phyloP scores from a whole-genome alignment of 2,329 filamentous ascomycete species.

The Septoria linicola region DNA sequence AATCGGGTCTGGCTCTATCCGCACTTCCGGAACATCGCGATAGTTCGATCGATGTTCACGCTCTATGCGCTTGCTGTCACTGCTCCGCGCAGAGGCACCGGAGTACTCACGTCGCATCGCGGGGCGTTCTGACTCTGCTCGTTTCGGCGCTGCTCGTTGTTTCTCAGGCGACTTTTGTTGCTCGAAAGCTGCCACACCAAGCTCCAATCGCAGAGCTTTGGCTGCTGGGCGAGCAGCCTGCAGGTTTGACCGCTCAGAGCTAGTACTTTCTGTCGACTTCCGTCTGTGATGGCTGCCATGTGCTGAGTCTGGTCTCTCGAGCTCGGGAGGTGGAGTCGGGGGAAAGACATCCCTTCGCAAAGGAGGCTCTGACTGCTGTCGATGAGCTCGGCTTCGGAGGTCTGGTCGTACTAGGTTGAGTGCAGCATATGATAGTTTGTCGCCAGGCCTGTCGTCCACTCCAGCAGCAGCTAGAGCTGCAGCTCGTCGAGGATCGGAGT shows the following conservation, averaged over 20 bases:
- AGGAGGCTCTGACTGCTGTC: slow-evolving; percentile 83
- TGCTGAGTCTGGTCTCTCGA: slow-evolving; percentile 51
- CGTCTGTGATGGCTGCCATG: slow-evolving; percentile 24
- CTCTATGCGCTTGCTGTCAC: slow-evolving; percentile 33
- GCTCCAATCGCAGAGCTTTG: slow-evolving; percentile 50
- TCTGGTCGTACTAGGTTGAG: slow-evolving; percentile 90
- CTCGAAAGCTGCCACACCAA: slow-evolving; percentile 51
- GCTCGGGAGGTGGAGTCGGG: slow-evolving; percentile 95
- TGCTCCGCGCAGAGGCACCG: slow-evolving; percentile 23
- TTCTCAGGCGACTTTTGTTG: slow-evolving; percentile 33
- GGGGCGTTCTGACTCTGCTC: slow-evolving; percentile 48
- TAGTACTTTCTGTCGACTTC: slow-evolving; percentile 46
- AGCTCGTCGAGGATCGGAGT: slow-evolving; percentile 31
- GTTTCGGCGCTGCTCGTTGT: slow-evolving; percentile 41
- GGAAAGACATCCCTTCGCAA: slow-evolving; percentile 81
- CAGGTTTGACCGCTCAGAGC: slow-evolving; percentile 41
- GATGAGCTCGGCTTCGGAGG: slow-evolving; percentile 64
- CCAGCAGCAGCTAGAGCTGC: slow-evolving; percentile 46
- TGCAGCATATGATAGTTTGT: slow-evolving; percentile 87
- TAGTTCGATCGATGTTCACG: slow-evolving; percentile 57
- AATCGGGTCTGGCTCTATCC: slow-evolving; percentile 46
- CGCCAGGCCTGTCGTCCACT: slow-evolving; percentile 76
- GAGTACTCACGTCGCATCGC: slow-evolving; percentile 39
- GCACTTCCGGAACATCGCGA: slow-evolving; percentile 65
- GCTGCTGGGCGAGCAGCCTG: slow-evolving; percentile 45